Evolutionary conservation across 768 basidiomycete genomes (phyloP), one percentile per base, ranked within the genome.

Genomic region (Termitomyces sp.): DNA sequence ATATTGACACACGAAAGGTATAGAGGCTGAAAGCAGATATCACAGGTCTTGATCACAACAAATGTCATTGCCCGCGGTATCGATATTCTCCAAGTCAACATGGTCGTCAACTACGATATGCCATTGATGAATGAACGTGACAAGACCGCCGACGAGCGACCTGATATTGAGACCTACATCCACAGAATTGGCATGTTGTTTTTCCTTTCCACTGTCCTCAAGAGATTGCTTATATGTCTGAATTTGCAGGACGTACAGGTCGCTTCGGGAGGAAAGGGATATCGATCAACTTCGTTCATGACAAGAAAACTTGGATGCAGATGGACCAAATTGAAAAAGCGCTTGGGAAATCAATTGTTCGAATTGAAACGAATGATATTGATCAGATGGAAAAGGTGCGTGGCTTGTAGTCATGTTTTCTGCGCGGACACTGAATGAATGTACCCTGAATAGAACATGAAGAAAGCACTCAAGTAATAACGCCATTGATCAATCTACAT

Each of bases 31-130:
- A 36, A 39, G 20, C n/a, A 12, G 12, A n/a, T 33, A 33, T 18
- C 44, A 15, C 32, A 83, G 81, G 83, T 85, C 54, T 78, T 99
- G 66, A 99, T 99, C 72, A 98, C 97, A 56, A 99, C 97, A 42
- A 99, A 99, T 75, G 97, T 99, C 70, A 91, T 98, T 65, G 96
- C 97, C 1, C 88, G 97, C 18, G 97, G 97, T 46, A 98, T 99
- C 77, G 97, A 99, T 69, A 97, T 99, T 69, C 81, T 94, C 58
- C 96, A 98, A 78, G 97, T 99, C 68, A 99, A 98, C 81, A 95
- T 99, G 95, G 96, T 98, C n/a, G 94, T 99, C 74, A 98, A 98
- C 77, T 99, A 98, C 71, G 96, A 98, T 71, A 83, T 97, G 32
- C 95, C 96, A 0, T 77, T 94, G 50, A 86, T 92, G 84, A 89